Base-by-base conservation (phyloP, 2,329 filamentous ascomycete species). In the Colletotrichum tropicicola region DNA sequence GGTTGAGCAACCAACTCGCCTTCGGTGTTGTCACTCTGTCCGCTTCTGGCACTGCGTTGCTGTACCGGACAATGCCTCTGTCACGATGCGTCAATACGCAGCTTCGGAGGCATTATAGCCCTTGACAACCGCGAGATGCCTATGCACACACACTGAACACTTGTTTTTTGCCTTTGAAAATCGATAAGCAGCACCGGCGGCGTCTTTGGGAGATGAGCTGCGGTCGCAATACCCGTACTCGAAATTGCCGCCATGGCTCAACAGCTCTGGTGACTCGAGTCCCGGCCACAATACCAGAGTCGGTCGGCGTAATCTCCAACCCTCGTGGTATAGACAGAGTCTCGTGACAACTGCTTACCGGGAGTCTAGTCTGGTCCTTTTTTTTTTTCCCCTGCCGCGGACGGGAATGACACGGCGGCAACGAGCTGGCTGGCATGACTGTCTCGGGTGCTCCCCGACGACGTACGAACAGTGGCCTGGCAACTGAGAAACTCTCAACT, bases 231-330 rank as follows among this genome's bases (percentile, higher is more conserved):
- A 37, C 19, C 61, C 56, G 48, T 47, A 37, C 48, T 30, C 56
- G 56, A 64, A 56, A 64, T 54, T 64, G 32, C 27, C 43, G 25
- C 56, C 43, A 53, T 59, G 17, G n/a, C n/a, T n/a, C n/a, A n/a
- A n/a, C n/a, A n/a, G 35, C 23, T 19, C 10, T 43, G 21, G 15
- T 45, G 32, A 54, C 47, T 47, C 28, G 19, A 37, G 21, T 48
- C 54, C 54, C 30, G n/a, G 19, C 30, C 39, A 63, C 28, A 39
- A 28, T 47, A 45, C 35, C 55, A 39, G 17, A 32, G 23, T 19
- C 32, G 13, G 15, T 28, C 43, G 58, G 30, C 41, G 23, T 39
- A 28, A 43, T 41, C 21, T 57, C 54, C 54, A 39, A 47, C 54
- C 54, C 54, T 48, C 43, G 43, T 21, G 21, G 6, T 21, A 39